These are phyloP conservation scores for Cercis canadensis DNA, from an alignment of 306 rosid genomes.

Conservation along the genomic window DNA sequence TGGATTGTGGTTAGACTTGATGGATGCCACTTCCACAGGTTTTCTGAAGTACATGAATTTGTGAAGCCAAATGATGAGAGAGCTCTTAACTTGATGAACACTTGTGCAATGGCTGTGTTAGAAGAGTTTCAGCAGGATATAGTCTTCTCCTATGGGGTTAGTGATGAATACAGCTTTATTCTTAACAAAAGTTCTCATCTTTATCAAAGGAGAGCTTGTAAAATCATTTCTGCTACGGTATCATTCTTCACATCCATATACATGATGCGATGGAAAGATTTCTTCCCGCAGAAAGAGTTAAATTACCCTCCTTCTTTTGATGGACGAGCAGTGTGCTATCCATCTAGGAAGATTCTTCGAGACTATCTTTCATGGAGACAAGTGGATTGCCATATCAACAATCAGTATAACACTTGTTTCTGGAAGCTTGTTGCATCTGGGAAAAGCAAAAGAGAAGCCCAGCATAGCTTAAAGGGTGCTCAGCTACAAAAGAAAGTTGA, in stretches of 20 bases:
- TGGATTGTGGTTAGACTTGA: slow-evolving; percentile 81
- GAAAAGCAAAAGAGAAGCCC: slow-evolving; percentile 77
- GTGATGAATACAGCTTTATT: slow-evolving; percentile 85
- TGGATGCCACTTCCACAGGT: slow-evolving; percentile 90
- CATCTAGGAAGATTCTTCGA: slow-evolving; percentile 65
- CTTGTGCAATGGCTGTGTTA: slow-evolving; percentile 69
- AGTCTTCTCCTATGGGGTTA: slow-evolving; percentile 79
- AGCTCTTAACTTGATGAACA: slow-evolving; percentile 85
- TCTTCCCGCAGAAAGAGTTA: slow-evolving; percentile 58
- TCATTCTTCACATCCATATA: slow-evolving; percentile 77
- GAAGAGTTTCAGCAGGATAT: slow-evolving; percentile 68
- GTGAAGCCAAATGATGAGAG: slow-evolving; percentile 86
- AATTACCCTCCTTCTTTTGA: slow-evolving; percentile 76
- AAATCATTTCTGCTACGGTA: slow-evolving; percentile 58
- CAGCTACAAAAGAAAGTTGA: slow-evolving; percentile 68
- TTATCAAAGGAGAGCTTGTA: slow-evolving; percentile 63
- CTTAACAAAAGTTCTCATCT: slow-evolving; percentile 63
- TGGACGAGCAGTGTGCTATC: slow-evolving; percentile 88
- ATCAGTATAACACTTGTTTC: slow-evolving; percentile 89
- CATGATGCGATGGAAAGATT: slow-evolving; percentile 65
- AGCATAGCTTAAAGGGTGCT: slow-evolving; percentile 69
- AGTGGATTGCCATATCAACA: slow-evolving; percentile 93
- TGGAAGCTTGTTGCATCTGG: slow-evolving; percentile 87
- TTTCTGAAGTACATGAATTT: slow-evolving; percentile 75
- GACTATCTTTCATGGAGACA: slow-evolving; percentile 93